Evolutionary conservation across 2,329 filamentous ascomycete genomes (phyloP), one percentile per base, ranked within the genome.

Genomic region (Alternaria burnsii): DNA sequence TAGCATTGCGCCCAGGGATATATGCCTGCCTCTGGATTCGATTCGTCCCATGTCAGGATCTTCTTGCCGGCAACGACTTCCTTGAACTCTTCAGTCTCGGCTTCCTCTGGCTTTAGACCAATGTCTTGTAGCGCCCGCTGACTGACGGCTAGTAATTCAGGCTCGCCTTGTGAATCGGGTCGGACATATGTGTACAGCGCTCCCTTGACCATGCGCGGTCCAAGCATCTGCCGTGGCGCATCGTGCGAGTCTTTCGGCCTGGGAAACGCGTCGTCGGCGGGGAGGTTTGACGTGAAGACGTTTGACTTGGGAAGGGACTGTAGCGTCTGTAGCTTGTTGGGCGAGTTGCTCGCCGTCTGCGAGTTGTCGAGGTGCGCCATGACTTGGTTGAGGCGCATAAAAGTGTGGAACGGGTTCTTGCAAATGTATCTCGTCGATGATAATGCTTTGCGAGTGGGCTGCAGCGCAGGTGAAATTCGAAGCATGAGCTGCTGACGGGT

Each of bases 1-100:
- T 99, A 99, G 81, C 95, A 98, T 80, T 99, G 95, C 32, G 95
- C 94, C 95, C 95, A 99, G 0, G 95, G 94, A 76, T 99, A 99
- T 43, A 95, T 88, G 20, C 91, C 75, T n/a, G 67, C 62, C 26
- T 73, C 69, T 18, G 68, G 71, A 40, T 77, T 69, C 5, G 88
- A 85, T 59, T 90, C 86, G 65, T 93, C 86, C 87, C 91, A 91
- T 51, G 93, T 94, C 57, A 91, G 87, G 14, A 97, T 85, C 73
- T 88, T 89, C 76, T 95, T 97, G 3, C 95, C 95, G 0, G 91
- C 88, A 7, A 96, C 91, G 0, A 93, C 84, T 61, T 91, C 84
- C 63, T 87, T 86, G 76, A 98, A 97, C 11, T 92, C 89, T 1
- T 91, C 85, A 0, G 87, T 91, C 50, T 87, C 79, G 47, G 89